Conservation (phyloP, 2,329 filamentous ascomycete genomes). For the Scleromitrula shiraiana region DNA sequence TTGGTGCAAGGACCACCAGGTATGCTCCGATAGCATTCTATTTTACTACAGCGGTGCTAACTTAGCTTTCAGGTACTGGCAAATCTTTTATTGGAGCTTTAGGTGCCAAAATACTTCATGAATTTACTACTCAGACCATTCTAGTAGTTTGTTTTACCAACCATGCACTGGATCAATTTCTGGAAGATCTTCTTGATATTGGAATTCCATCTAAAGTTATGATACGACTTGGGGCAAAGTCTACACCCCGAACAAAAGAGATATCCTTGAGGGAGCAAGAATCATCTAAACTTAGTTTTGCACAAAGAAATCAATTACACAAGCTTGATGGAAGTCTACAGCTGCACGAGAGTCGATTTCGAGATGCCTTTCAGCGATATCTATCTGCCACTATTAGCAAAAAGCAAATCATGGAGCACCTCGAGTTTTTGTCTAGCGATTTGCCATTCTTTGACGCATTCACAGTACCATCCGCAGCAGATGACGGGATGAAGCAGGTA, state of each 20-base stretch:
- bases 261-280: constrained; percentile 40
- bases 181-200: constrained; percentile 54
- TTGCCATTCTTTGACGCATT: constrained; percentile 50
- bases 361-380: constrained; percentile 17
- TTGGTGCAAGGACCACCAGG: constrained; percentile 66
- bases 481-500: constrained; percentile 39
- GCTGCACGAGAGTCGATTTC: constrained; percentile 22
- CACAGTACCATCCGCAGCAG: constrained; percentile 35
- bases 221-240: constrained; percentile 57
- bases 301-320: constrained; percentile 37
- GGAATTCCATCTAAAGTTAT: constrained; percentile 45
- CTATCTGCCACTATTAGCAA: constrained; percentile 10
- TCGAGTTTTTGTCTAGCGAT: constrained; percentile 46
- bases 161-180: constrained; percentile 57
- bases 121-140: constrained; percentile 42
- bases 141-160: constrained; percentile 63
- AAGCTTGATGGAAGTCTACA: constrained; percentile 32
- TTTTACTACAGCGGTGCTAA: constrained; percentile 7
- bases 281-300: constrained; percentile 26
- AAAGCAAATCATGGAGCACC: constrained; percentile 32
- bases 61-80: constrained; percentile 49
- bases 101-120: constrained; percentile 47
- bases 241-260: constrained; percentile 37
- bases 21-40: no score
- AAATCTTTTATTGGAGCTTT: constrained; percentile 68